Conservation (phyloP, 2,329 filamentous ascomycete species). For the Pseudogymnoascus sp. region DNA sequence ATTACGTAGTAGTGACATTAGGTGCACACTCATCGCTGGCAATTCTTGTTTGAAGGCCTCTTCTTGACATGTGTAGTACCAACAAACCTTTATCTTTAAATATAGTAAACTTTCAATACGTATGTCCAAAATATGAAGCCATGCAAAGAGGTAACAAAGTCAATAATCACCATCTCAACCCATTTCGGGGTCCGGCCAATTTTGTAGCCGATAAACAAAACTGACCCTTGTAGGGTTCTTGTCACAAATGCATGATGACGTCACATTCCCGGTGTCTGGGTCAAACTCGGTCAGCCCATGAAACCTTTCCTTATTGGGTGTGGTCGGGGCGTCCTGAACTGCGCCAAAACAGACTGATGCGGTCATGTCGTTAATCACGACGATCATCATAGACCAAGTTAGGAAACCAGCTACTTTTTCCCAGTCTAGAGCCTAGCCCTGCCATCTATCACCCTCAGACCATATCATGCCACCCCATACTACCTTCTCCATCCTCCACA, state of each 20-base stretch:
- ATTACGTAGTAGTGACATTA: slow-evolving; percentile 4
- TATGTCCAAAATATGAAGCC: neutral
- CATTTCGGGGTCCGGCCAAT: neutral
- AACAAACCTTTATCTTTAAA: neutral
- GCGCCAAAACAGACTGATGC: neutral
- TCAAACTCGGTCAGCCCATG: neutral
- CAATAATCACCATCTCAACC: neutral
- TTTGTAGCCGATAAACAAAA: neutral
- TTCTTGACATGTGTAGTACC: neutral
- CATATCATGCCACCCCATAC: neutral
- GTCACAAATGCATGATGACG: neutral
- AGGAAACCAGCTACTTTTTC: slow-evolving; percentile 3
- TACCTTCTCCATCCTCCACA: neutral
- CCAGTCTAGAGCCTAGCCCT: neutral
- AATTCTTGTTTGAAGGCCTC: neutral
- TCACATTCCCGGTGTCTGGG: neutral
- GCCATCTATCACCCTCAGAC: neutral
- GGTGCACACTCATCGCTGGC: neutral
- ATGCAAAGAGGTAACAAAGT: neutral
- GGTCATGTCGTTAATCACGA: neutral
- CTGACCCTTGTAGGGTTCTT: slow-evolving; percentile 4
- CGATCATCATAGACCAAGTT: slow-evolving; percentile 4
- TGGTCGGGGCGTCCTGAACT: neutral
- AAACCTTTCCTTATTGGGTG: neutral
- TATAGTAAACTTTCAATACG: neutral